Conservation (phyloP, 306 rosid species). For the Chamaecrista fasciculata region DNA sequence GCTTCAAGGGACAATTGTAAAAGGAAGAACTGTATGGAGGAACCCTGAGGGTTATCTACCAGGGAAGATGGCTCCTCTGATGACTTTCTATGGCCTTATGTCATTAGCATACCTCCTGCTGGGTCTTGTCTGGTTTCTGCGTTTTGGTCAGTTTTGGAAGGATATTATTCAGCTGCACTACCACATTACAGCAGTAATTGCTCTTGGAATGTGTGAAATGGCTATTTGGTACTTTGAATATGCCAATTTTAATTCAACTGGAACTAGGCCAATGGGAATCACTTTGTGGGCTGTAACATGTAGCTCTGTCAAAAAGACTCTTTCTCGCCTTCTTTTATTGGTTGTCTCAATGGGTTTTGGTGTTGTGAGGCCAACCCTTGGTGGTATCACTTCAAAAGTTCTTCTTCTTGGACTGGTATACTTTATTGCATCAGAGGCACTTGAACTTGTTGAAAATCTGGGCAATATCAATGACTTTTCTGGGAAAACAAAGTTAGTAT, state of each 20-base stretch:
- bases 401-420: conserved; percentile 64
- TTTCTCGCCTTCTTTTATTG: conserved; percentile 79
- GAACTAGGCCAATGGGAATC: conserved; percentile 83
- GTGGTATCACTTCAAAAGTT: conserved; percentile 59
- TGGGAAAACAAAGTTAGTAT: conserved; percentile 68
- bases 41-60: conserved; percentile 86
- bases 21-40: conserved; percentile 84
- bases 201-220: conserved; percentile 96
- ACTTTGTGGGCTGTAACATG: conserved; percentile 93
- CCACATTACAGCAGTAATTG: conserved; percentile 81
- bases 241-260: conserved; percentile 81
- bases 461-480: conserved; percentile 87
- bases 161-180: conserved; percentile 79
- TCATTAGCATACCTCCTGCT: conserved; percentile 76
- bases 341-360: conserved; percentile 93
- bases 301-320: conserved; percentile 78
- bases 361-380: conserved; percentile 81
- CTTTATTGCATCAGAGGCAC: conserved; percentile 77
- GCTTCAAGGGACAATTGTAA: conserved; percentile 66
- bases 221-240: conserved; percentile 96
- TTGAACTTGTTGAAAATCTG: conserved; percentile 83
- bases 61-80: conserved; percentile 85
- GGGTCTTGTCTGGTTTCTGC: conserved; percentile 78
- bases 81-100: conserved; percentile 80
- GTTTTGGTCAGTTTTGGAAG: conserved; percentile 84